Evolutionary conservation across 176 grass and related monocot genomes (phyloP), one percentile per base, ranked within the genome.

Genomic region (Aegilops tauschii): DNA sequence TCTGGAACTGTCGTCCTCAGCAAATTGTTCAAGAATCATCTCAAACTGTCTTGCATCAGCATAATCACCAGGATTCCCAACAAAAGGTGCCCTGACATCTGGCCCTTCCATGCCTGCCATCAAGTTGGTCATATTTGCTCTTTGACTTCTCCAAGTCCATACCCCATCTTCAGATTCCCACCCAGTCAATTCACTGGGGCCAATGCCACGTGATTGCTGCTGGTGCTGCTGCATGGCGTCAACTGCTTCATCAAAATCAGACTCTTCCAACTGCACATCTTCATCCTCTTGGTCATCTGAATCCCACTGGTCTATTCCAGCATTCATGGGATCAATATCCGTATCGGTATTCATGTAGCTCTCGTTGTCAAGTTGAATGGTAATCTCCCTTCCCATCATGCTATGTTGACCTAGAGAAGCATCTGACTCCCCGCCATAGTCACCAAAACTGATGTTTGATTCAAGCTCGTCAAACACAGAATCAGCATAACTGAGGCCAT

Each of bases 271-370:
- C 44, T 83, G 83, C 47, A 56, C 47, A 56, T 54, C 73, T 54
- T 54, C 88, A 73, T 92, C 84, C 37, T 94, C 87, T 80, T 81
- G 73, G 66, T 88, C 85, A 80, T 98, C 88, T 35, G 93, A 94
- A 72, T 98, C 88, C 92, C 96, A 98, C 30, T 88, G 92, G 69
- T 88, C 77, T 5, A 91, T 32, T 45, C 88, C 86, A 76, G 90
- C 87, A 83, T 94, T 89, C 96, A 98, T 98, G 59, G 93, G 93
- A 87, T 96, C 93, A 42, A 98, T 94, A 79, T 96, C 92, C 3
- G 90, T 90, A 85, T 92, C 91, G n/a, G 84, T 89, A n/a, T 90
- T 90, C 45, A 78, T 63, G 73, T 89, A 92, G 73, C 88, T 88
- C 18, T 87, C 91, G 34, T 86, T 88, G 25, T 94, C 93, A 79